Conservation (phyloP, 169 alveolate genomes). For the Plasmodium gonderi region DNA sequence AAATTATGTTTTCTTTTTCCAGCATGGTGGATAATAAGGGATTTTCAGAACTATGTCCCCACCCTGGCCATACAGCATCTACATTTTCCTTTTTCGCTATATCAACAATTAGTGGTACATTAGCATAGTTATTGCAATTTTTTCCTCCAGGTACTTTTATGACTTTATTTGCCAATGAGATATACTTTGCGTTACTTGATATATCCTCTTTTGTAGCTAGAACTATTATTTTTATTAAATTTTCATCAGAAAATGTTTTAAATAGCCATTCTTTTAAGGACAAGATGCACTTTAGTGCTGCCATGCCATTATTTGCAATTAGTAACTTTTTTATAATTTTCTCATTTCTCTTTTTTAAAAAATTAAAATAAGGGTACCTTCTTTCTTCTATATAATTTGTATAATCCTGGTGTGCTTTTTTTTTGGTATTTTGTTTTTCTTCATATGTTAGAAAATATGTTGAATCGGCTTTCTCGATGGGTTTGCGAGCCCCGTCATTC, state of each 20-base stretch:
- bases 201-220: constrained; percentile 82
- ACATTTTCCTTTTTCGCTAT: constrained; percentile 84
- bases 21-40: constrained; percentile 88
- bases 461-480: not conserved
- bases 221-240: constrained; percentile 79
- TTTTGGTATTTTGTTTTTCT: constrained; percentile 44
- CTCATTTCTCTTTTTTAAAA: constrained; percentile 35
- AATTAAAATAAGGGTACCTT: constrained; percentile 62
- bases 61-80: constrained; percentile 97
- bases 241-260: constrained; percentile 78
- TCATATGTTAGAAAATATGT: constrained; percentile 24
- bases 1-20: constrained; percentile 83
- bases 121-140: constrained; percentile 77
- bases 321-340: constrained; percentile 74
- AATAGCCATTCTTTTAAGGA: constrained; percentile 82
- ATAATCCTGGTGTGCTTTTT: constrained; percentile 41
- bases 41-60: constrained; percentile 96
- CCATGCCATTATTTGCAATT: constrained; percentile 82
- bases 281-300: constrained; percentile 80
- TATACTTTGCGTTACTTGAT: constrained; percentile 76
- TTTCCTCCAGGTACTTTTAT: constrained; percentile 79
- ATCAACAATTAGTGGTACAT: constrained; percentile 77
- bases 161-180: constrained; percentile 80
- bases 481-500: too few species aligned
- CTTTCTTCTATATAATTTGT: constrained; percentile 42